Evolutionary conservation across 1,139 yeast genomes (phyloP).

Genomic region (Scheffersomyces segobiensis): DNA sequence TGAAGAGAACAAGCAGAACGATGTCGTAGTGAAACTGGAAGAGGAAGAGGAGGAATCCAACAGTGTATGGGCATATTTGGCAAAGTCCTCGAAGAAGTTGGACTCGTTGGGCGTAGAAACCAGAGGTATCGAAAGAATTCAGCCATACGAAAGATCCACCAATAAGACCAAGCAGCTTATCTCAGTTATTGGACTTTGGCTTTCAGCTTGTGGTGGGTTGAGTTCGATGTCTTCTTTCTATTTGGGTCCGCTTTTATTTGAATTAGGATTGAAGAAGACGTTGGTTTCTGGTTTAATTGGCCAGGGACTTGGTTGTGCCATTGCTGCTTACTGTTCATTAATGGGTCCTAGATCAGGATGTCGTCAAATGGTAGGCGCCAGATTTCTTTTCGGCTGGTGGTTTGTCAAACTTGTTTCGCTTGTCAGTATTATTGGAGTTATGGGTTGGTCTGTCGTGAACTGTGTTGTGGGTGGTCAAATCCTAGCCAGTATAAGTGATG

Average conservation of each 20-base stretch:
- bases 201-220: conserved; percentile 81
- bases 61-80: neutral
- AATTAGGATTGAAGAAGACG: conserved; percentile 63
- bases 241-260: conserved; percentile 70
- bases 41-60: neutral
- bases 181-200: conserved; percentile 74
- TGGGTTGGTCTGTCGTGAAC: conserved; percentile 87
- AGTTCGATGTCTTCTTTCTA: conserved; percentile 83
- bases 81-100: conserved; percentile 22
- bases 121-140: conserved; percentile 78
- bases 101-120: conserved; percentile 64
- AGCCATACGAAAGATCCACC: conserved; percentile 66
- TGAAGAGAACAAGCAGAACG: neutral
- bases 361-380: conserved; percentile 80
- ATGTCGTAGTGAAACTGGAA: neutral
- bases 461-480: conserved; percentile 87
- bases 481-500: conserved; percentile 61
- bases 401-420: conserved; percentile 72
- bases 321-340: conserved; percentile 78
- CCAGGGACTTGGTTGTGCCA: conserved; percentile 62
- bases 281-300: conserved; percentile 63
- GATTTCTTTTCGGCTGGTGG: conserved; percentile 83
- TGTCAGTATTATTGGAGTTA: conserved; percentile 68
- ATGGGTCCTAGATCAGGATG: conserved; percentile 91
- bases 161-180: conserved; percentile 50